Evolutionary conservation across 345 rosid genomes (phyloP), one percentile per base, ranked within the genome.

Genomic region (Melaleuca quinquenervia): DNA sequence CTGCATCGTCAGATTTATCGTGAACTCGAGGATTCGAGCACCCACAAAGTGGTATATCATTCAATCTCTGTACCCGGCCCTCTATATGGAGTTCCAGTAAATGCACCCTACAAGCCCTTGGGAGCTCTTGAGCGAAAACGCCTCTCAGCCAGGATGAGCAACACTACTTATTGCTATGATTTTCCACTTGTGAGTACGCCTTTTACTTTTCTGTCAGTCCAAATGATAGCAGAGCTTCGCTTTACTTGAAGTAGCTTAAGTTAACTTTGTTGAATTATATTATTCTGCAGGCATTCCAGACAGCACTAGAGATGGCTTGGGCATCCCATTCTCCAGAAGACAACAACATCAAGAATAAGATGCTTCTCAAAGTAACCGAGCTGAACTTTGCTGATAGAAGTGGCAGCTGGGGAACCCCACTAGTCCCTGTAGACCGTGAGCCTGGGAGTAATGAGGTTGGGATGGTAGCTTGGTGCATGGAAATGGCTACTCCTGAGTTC

Each of bases 391-490:
- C 97, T 80, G 93, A 89, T 87, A 88, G 84, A 86, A 93, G 92
- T 84, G 94, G 95, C 82, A 90, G 90, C 84, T 92, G 91, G 93
- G 98, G 96, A 62, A 93, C 96, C 83, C 93, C 98, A 86, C 94
- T 97, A 86, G 88, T 93, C 82, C 87, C 89, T 14, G 88, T 90
- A 32, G 95, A 96, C 82, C 94, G 96, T 22, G 89, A 92, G 82
- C 94, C 92, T 50, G 99, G 98, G 82, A 93, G 93, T 82, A 97
- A 97, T 75, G 98, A 96, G 82, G 90, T 95, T 89, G 99, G 99
- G 86, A 98, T 98, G 99, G 97, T 96, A 85, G 99, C 99, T 21
- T 98, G 99, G 99, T 84, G 89, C 92, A 90, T 98, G 94, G 99
- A 96, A 88, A 91, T 98, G 95, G 89, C 87, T 75, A 96, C 98